Evolutionary conservation across 305 asterid genomes (phyloP).

Genomic region (Solanum hybrid): DNA sequence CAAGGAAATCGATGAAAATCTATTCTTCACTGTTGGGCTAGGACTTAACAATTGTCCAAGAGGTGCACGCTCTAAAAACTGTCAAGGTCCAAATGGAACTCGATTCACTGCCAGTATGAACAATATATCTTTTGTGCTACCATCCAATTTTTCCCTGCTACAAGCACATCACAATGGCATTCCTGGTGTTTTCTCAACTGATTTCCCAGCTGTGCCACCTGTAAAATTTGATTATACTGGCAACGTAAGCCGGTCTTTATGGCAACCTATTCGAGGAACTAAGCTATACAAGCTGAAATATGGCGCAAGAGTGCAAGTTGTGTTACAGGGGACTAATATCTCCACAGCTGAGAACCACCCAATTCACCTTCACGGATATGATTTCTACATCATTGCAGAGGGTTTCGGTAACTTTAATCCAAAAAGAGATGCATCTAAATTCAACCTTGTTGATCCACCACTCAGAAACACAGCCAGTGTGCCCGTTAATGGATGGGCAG

Average conservation of each 20-base stretch:
- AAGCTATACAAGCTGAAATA: slow-evolving; percentile 47
- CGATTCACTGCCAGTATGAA: slow-evolving; percentile 75
- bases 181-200: slow-evolving; percentile 65
- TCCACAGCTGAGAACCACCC: slow-evolving; percentile 75
- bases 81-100: slow-evolving; percentile 91
- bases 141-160: slow-evolving; percentile 54
- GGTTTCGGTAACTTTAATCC: slow-evolving; percentile 74
- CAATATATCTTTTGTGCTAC: slow-evolving; percentile 58
- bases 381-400: slow-evolving; percentile 63
- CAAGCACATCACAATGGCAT: slow-evolving; percentile 69
- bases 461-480: slow-evolving; percentile 64
- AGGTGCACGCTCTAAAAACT: slow-evolving; percentile 34
- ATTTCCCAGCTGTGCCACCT: slow-evolving; percentile 70
- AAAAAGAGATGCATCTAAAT: slow-evolving; percentile 39
- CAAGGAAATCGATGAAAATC: slow-evolving; percentile 48
- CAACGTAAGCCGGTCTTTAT: slow-evolving; percentile 51
- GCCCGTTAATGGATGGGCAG: slow-evolving; percentile 77
- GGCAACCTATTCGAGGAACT: slow-evolving; percentile 58
- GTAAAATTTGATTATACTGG: slow-evolving; percentile 68
- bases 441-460: slow-evolving; percentile 82
- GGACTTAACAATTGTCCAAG: slow-evolving; percentile 59
- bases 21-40: slow-evolving; percentile 60
- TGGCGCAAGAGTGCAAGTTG: slow-evolving; percentile 64
- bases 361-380: slow-evolving; percentile 83
- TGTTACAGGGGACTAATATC: slow-evolving; percentile 72